Evolutionary conservation across 805 yeast species (phyloP), one percentile per base, ranked within the genome.

Genomic region (Metschnikowia continentalis): DNA sequence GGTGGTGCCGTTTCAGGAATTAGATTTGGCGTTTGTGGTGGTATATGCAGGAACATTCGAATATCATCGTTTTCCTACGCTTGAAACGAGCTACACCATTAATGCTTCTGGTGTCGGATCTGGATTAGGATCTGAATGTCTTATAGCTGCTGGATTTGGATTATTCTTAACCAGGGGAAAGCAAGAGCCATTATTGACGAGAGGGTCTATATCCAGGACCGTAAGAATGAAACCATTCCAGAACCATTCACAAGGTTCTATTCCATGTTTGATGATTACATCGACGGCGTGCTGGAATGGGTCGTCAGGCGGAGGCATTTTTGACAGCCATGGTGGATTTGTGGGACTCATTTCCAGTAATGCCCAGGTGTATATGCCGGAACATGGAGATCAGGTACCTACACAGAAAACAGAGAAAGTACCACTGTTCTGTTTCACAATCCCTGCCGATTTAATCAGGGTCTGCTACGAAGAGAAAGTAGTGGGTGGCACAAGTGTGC

Each of bases 271-370:
- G 50, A 56, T 74, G 2, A 58, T 75, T 0, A 61, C 76, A 0
- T 71, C 79, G 0, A 64, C 78, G 0, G 64, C 75, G 7, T 76
- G 79, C 57, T 77, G 81, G 80, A 72, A 76, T 48, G 81, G 81
- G 1, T 76, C 80, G 3, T 72, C 78, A 1, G 81, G 81, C 0
- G 81, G 81, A 0, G 79, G 77, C 0, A 57, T 76, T 2, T 67
- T 74, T 40, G 50, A 52, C 17, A 30, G 39, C 2, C 35, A 50
- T 1, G 61, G 59, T n/a, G 54, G 61, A 13, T 55, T 77, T 10
- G 46, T 73, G 6, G 81, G 80, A 0, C 51, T 77, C 5, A 71
- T 77, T 51, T 74, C 75, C 47, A 72, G 78, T 41, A 77, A 77
- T 55, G 80, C 76, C 15, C 70, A 69, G 50, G 69, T 72, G 1